A percentile compares a stretch with the other conserved stretches of the same genome.
Conservation (phyloP, 2,329 filamentous ascomycete species). For the Sclerotinia trifoliorum region DNA sequence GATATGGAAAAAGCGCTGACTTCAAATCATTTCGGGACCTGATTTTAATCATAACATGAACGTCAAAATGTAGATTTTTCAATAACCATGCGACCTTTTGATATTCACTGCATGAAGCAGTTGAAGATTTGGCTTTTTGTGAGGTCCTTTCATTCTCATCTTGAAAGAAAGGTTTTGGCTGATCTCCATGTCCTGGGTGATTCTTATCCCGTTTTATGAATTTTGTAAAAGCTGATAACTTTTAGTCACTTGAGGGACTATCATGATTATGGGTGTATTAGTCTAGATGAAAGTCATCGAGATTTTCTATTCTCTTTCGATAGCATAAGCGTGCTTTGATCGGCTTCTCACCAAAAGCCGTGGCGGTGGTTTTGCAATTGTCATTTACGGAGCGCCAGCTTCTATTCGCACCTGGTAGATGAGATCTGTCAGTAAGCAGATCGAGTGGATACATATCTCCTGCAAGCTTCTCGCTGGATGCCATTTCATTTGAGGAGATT, state of each 20-base stretch:
- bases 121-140: constrained; percentile 44
- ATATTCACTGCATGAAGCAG: too few relatives aligned
- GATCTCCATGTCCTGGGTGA: constrained; percentile 55
- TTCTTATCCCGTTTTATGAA: constrained; percentile 51
- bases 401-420: background rate
- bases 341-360: constrained; percentile 36
- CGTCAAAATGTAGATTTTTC: background rate
- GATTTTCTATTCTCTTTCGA: constrained; percentile 33
- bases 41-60: background rate
- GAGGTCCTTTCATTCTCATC: constrained; percentile 57
- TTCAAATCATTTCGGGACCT: background rate
- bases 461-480: background rate
- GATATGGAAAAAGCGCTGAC: background rate
- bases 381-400: background rate
- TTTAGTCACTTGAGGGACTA: constrained; percentile 47
- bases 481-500: background rate
- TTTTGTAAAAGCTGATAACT: constrained; percentile 52
- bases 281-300: background rate
- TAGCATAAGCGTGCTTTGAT: constrained; percentile 26
- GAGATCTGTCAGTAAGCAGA: background rate
- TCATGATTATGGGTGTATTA: constrained; percentile 2
- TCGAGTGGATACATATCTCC: background rate
- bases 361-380: constrained; percentile 7
- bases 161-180: constrained; percentile 55
- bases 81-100: too few relatives aligned